Conservation (phyloP, 2,329 filamentous ascomycete species). For the Monilinia polystroma region DNA sequence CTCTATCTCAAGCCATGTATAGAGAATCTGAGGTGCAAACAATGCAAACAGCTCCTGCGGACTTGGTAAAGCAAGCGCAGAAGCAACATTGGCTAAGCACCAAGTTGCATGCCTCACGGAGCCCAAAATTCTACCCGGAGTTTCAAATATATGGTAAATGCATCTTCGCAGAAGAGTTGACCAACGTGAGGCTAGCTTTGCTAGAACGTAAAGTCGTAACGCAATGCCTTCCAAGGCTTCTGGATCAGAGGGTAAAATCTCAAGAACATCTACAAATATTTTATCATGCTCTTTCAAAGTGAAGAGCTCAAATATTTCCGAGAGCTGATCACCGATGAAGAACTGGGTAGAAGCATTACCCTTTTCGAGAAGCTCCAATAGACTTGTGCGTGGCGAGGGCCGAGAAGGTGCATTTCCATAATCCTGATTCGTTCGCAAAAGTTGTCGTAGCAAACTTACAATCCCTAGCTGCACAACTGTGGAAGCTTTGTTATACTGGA, state of each 20-base stretch:
- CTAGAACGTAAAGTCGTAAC: conserved; percentile 73
- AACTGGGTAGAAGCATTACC: conserved; percentile 73
- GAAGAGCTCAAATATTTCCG: conserved; percentile 76
- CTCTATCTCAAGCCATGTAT: conserved; percentile 78
- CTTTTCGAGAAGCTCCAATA: conserved; percentile 69
- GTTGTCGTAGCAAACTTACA: conserved; percentile 64
- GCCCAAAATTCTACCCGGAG: conserved; percentile 67
- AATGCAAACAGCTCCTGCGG: conserved; percentile 73
- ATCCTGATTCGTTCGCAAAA: conserved; percentile 65
- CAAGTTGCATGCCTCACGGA: conserved; percentile 69
- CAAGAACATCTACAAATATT: conserved; percentile 81
- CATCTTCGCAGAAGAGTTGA: conserved; percentile 81
- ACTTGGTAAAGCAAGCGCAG: conserved; percentile 61
- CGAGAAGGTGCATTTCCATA: conserved; percentile 52
- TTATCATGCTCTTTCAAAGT: conserved; percentile 80
- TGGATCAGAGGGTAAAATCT: conserved; percentile 70
- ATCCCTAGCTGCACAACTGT: conserved; percentile 65
- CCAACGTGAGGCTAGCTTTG: conserved; percentile 77
- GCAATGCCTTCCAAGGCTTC: conserved; percentile 80
- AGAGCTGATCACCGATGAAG: conserved; percentile 66
- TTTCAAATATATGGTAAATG: conserved; percentile 93
- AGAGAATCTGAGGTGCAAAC: conserved; percentile 85
- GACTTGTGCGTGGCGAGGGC: conserved; percentile 60
- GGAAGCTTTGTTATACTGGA: conserved; percentile 68
- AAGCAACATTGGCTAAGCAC: conserved; percentile 68